Base-by-base conservation (phyloP, 2,329 filamentous ascomycete genomes). In the Penicillium sp. region DNA sequence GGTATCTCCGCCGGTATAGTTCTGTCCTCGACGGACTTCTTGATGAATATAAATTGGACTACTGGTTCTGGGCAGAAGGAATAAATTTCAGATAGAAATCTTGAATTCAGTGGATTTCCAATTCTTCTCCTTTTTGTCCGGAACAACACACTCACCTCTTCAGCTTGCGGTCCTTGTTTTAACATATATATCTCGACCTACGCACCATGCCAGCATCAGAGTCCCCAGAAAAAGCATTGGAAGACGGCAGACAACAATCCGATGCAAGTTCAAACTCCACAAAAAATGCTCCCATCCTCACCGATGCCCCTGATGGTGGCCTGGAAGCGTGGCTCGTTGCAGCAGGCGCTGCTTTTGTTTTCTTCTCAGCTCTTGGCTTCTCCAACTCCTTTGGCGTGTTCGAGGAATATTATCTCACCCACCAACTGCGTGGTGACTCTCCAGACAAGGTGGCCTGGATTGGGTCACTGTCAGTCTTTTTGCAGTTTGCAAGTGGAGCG, bases 371-470 rank as follows among this genome's bases (percentile, higher is more conserved):
- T 9, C 51, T 74, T 0, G 71, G 70, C 10, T 70, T 68, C 42
- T 45, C 62, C 34, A 74, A 74, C 50, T 69, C 67, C 0, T 73
- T 71, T 29, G 72, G 73, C 11, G 58, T 68, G 4, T 72, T 75
- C 36, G 64, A 69, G 38, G 63, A 68, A 1, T 74, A 70, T 51
- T 74, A 73, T 53, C 48, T 66, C 34, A 40, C 50, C 0, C 61
- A 71, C 62, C 34, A 41, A 26, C 33, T 51, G 1, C 13, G 31
- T 13, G 15, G 19, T 1, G 14, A 43, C 10, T 30, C 38, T 1
- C 17, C 26, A 8, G 36, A 39, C 6, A 32, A 38, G 10, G 36
- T 48, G 10, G 43, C 42, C 23, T 48, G 48, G 45, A 41, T 51
- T n/a, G 48, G 48, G 14, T 41, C 45, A 2, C n/a, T 51, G 5